phyloP scores from a whole-genome alignment of 257 asterid genomes.

The Solanum chilense region DNA sequence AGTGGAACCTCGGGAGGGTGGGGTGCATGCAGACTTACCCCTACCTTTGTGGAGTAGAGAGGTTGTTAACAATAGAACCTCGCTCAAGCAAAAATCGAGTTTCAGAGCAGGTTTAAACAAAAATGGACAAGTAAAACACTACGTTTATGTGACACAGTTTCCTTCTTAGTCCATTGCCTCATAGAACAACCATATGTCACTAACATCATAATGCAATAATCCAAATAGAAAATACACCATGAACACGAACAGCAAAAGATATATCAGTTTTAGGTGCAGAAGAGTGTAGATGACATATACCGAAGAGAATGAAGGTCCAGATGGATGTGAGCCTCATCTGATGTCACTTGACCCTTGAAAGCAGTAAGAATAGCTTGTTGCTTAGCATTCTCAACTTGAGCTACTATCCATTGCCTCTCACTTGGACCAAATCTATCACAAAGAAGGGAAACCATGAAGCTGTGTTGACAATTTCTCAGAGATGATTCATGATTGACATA shows the following conservation, averaged over 20 bases:
- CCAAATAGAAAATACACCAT: neutral
- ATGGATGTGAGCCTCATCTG: slow-evolving; percentile 99
- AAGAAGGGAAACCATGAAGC: slow-evolving; percentile 11
- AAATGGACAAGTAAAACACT: neutral
- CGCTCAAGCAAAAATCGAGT: neutral
- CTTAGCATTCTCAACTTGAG: slow-evolving; percentile 98
- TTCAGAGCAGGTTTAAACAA: neutral
- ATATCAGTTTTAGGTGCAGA: neutral
- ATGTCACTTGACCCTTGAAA: slow-evolving; percentile 87
- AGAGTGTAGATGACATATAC: slow-evolving; percentile 19
- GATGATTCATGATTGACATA: neutral
- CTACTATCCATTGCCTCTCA: slow-evolving; percentile 98
- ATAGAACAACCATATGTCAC: neutral
- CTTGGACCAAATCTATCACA: slow-evolving; percentile 84
- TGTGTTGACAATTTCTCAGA: neutral
- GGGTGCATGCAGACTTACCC: neutral
- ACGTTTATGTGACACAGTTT: neutral
- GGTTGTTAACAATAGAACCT: neutral
- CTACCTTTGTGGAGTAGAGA: neutral
- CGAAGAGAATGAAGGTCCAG: slow-evolving; percentile 97
- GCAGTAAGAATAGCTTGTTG: slow-evolving; percentile 86
- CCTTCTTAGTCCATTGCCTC: neutral
- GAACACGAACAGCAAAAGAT: neutral
- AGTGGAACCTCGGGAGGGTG: neutral
- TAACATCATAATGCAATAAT: neutral